Evolutionary conservation across 345 rosid species (phyloP).

Genomic region (Excoecaria cochinchinensis): DNA sequence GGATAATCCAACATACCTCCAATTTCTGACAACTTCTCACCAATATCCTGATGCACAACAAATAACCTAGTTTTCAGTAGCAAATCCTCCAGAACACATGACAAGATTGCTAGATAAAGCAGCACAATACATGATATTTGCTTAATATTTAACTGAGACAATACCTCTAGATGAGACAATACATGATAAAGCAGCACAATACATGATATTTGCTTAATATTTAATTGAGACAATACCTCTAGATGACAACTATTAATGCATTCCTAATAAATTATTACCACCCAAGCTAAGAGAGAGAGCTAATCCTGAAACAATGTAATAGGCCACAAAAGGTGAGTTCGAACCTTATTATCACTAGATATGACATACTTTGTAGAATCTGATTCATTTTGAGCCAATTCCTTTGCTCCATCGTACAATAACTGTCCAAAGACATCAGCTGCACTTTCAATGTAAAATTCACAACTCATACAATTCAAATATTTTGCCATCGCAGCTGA

Average conservation of each 20-base stretch:
- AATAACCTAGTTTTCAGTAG: not conserved
- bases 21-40: slow-evolving; percentile 77
- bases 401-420: slow-evolving; percentile 89
- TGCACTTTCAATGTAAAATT: slow-evolving; percentile 15
- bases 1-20: slow-evolving; percentile 80
- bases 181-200: not conserved
- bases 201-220: not conserved
- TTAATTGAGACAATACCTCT: not conserved
- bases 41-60: slow-evolving; percentile 56
- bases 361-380: slow-evolving; percentile 61
- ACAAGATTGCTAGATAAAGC: not conserved
- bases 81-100: slow-evolving; percentile 7
- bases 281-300: not conserved
- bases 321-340: slow-evolving; percentile 19
- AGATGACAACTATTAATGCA: not conserved
- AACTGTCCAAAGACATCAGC: slow-evolving; percentile 51
- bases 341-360: slow-evolving; percentile 73
- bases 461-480: not conserved
- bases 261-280: not conserved
- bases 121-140: not conserved
- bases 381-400: slow-evolving; percentile 76
- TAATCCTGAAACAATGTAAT: not conserved
- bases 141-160: not conserved
- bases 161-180: not conserved
- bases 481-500: slow-evolving; percentile 20